A percentile compares a stretch with the other conserved stretches of the same genome.
Conservation (phyloP, 139 green algal genomes). For the Chlamydomonas schloesseri region DNA sequence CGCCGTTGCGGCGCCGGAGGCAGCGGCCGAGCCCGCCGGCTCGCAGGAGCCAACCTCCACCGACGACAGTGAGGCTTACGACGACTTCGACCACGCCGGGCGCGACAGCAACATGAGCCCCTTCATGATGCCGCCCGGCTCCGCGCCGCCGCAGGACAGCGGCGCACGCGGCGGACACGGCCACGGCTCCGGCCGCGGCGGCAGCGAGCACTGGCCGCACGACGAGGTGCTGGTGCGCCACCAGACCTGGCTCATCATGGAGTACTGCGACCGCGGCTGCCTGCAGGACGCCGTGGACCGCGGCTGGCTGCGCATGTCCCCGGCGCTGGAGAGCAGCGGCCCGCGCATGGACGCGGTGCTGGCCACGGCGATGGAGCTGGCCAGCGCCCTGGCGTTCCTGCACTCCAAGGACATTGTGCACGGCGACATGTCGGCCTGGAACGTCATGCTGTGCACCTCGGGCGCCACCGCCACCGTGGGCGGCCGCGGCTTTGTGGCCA, state of each 20-base stretch:
- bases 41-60: not conserved
- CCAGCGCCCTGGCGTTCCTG: constrained; percentile 58
- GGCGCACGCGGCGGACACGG: not conserved
- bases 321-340: not conserved
- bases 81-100: constrained; percentile 16
- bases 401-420: constrained; percentile 77
- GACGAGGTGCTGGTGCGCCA: constrained; percentile 3
- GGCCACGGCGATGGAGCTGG: constrained; percentile 46
- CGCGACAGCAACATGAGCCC: constrained; percentile 29
- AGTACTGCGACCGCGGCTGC: constrained; percentile 40
- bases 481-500: constrained; percentile 67
- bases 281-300: constrained; percentile 49
- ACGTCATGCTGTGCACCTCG: constrained; percentile 71
- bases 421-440: constrained; percentile 77
- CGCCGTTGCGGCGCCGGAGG: not conserved
- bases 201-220: not conserved
- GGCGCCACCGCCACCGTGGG: constrained; percentile 23
- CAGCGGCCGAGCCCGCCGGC: not conserved
- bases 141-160: not conserved
- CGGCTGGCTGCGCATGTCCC: constrained; percentile 33
- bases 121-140: constrained; percentile 35
- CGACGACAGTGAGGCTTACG: constrained; percentile 32
- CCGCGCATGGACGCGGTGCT: constrained; percentile 42
- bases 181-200: not conserved
- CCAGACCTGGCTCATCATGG: constrained; percentile 45